A percentile compares a stretch with the other conserved stretches of the same genome.
Evolutionary conservation across 352 stramenopile species (phyloP).

Genomic region (Globisporangium echinulatum): DNA sequence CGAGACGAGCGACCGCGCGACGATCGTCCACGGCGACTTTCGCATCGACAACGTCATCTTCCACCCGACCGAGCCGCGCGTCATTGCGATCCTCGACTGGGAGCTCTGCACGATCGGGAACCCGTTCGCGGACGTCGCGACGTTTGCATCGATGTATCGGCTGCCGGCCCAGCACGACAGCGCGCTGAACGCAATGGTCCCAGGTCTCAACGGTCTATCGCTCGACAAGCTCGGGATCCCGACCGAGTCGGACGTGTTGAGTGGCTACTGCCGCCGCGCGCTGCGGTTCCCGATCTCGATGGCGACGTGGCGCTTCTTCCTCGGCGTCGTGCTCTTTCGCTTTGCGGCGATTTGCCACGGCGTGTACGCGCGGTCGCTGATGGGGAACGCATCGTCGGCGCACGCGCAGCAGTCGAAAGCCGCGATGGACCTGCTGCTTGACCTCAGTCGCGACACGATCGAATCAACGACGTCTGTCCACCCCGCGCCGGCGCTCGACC

Average conservation of each 20-base stretch:
- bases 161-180: conserved; percentile 21
- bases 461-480: conserved; percentile 30
- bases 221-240: conserved; percentile 62
- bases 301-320: conserved; percentile 69
- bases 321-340: conserved; percentile 66
- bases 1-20: conserved; percentile 27
- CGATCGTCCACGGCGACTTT: conserved; percentile 85
- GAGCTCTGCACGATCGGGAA: conserved; percentile 86
- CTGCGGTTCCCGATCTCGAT: conserved; percentile 40
- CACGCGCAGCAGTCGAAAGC: conserved; percentile 63
- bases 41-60: conserved; percentile 86
- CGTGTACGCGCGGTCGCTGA: conserved; percentile 63
- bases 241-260: conserved; percentile 45
- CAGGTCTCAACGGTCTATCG: conserved; percentile 32
- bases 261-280: conserved; percentile 53
- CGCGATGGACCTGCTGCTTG: conserved; percentile 59
- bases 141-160: conserved; percentile 49
- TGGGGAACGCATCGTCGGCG: conserved; percentile 76
- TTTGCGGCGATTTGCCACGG: conserved; percentile 77
- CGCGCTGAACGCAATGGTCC: conserved; percentile 47
- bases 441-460: conserved; percentile 33
- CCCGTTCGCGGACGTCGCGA: conserved; percentile 75
- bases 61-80: conserved; percentile 74
- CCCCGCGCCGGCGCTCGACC: conserved; percentile 35
- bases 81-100: conserved; percentile 85